Conservation (phyloP, 257 asterid species). For the Penstemon barbatus region DNA sequence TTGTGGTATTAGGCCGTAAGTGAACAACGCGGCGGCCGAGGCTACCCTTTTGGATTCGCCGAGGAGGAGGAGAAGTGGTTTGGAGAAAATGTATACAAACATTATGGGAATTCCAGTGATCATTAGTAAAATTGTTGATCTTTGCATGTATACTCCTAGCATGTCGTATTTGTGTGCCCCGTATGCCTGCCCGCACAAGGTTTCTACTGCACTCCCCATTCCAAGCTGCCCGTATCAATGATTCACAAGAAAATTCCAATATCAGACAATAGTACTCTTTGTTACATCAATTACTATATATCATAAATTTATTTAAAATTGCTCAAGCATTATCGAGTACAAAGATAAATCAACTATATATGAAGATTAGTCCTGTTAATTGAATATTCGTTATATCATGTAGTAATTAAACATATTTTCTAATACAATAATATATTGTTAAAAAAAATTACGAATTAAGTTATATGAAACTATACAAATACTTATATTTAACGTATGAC, state of each 20-base stretch:
- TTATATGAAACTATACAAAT: too few relatives aligned
- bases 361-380: too few relatives aligned
- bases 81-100: conserved; percentile 40
- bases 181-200: conserved; percentile 69
- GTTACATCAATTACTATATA: too few relatives aligned
- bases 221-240: conserved; percentile 43
- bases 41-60: conserved; percentile 50
- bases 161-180: conserved; percentile 52
- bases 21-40: conserved; percentile 48
- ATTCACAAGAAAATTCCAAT: background rate
- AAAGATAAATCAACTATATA: too few relatives aligned
- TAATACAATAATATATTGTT: too few relatives aligned
- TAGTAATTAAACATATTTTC: too few relatives aligned
- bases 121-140: conserved; percentile 56
- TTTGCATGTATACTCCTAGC: conserved; percentile 72
- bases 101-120: conserved; percentile 43
- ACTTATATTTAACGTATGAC: too few relatives aligned
- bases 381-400: too few relatives aligned
- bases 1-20: conserved; percentile 60
- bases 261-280: background rate
- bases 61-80: conserved; percentile 46
- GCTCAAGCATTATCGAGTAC: too few relatives aligned
- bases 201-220: conserved; percentile 85
- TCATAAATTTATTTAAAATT: too few relatives aligned
- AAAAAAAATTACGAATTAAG: too few relatives aligned